A percentile compares a stretch with the other conserved stretches of the same genome.
These are phyloP conservation scores for Solanum paucissectum DNA, from an alignment of 257 asterid genomes.

Conservation along the genomic window DNA sequence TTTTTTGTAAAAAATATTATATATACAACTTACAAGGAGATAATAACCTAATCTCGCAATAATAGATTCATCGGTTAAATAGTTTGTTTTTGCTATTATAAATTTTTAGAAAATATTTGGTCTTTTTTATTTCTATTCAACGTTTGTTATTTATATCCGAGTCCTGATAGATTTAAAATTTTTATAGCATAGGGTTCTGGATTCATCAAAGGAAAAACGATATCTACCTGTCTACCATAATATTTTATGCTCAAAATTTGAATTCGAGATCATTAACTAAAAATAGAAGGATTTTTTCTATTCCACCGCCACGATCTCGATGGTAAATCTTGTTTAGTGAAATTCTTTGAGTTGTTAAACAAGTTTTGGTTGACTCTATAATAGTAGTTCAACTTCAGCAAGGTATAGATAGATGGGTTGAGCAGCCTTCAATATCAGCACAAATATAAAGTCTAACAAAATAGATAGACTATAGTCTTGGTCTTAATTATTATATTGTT, in stretches of 20 bases:
- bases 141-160: too few relatives aligned
- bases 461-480: neutral
- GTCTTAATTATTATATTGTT: neutral
- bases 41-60: too few relatives aligned
- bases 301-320: neutral
- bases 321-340: neutral
- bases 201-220: neutral
- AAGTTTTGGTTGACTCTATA: neutral
- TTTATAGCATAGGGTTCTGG: neutral
- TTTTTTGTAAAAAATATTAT: too few relatives aligned
- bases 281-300: neutral
- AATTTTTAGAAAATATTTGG: too few relatives aligned
- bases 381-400: neutral
- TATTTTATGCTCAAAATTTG: neutral
- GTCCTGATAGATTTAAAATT: neutral
- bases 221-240: too few relatives aligned
- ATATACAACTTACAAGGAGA: too few relatives aligned
- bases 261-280: neutral
- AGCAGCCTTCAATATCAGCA: neutral
- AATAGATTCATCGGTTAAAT: too few relatives aligned
- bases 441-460: neutral
- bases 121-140: too few relatives aligned
- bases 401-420: neutral
- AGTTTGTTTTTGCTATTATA: too few relatives aligned
- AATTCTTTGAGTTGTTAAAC: neutral